Evolutionary conservation across 2,329 filamentous ascomycete species (phyloP).

Genomic region (Apiospora hydei): DNA sequence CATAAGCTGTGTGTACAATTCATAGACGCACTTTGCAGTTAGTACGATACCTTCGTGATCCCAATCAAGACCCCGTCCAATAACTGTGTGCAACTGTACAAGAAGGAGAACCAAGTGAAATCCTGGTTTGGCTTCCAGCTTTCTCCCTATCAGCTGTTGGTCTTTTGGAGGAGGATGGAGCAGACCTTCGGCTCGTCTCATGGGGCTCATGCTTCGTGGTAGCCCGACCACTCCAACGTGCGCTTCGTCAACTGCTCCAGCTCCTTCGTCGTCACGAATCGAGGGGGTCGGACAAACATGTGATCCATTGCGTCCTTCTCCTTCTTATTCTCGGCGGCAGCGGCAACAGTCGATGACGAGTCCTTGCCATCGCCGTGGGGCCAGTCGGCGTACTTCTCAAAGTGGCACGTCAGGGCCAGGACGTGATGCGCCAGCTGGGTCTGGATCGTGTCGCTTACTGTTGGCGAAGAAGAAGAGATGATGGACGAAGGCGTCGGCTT

Average conservation of each 20-base stretch:
- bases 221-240: background rate
- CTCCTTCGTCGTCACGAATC: background rate
- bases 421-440: background rate
- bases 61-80: background rate
- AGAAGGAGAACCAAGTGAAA: background rate
- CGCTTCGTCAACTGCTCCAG: slow-evolving; percentile 1
- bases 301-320: background rate
- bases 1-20: background rate
- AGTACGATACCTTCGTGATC: no score
- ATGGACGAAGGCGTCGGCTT: background rate
- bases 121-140: background rate
- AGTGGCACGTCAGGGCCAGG: background rate
- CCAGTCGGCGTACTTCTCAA: background rate
- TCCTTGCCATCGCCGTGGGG: background rate
- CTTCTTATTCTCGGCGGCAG: background rate
- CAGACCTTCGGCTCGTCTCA: background rate
- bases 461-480: background rate
- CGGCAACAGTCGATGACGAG: background rate
- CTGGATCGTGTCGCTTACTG: background rate
- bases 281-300: background rate
- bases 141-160: no score
- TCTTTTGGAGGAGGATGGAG: no score
- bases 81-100: background rate
- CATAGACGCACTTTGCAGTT: no score
- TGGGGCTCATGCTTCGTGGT: background rate